Percentiles rank a stretch among this genome's conserved stretches.
phyloP scores from a whole-genome alignment of 2,329 filamentous ascomycete species.

The Alternaria sp. region DNA sequence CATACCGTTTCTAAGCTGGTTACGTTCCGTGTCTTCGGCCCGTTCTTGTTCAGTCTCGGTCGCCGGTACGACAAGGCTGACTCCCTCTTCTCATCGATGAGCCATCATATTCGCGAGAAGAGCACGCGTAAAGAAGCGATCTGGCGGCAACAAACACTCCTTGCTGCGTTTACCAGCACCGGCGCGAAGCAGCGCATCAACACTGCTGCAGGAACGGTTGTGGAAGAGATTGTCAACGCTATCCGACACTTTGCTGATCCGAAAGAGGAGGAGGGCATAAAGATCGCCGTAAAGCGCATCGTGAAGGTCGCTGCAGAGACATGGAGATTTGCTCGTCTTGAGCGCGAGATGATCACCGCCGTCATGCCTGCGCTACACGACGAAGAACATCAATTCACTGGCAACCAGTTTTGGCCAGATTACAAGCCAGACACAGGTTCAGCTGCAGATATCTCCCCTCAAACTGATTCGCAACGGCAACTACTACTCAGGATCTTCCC shows the following conservation, averaged over 20 bases:
- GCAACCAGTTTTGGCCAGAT: constrained; percentile 48
- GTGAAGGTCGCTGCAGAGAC: constrained; percentile 67
- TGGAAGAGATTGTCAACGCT: constrained; percentile 65
- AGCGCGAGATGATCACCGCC: constrained; percentile 64
- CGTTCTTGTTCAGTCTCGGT: constrained; percentile 65
- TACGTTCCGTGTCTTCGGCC: constrained; percentile 65
- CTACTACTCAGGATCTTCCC: constrained; percentile 62
- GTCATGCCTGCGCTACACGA: constrained; percentile 56
- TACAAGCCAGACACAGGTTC: constrained; percentile 47
- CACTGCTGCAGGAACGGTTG: constrained; percentile 63
- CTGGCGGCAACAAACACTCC: constrained; percentile 66
- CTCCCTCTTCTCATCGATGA: constrained; percentile 63
- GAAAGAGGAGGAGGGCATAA: constrained; percentile 60
- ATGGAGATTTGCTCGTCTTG: constrained; percentile 66
- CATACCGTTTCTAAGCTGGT: constrained; percentile 66
- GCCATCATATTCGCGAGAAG: constrained; percentile 64
- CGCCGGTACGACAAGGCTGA: constrained; percentile 65
- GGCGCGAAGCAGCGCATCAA: constrained; percentile 66
- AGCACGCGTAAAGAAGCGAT: constrained; percentile 65
- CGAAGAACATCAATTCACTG: constrained; percentile 45
- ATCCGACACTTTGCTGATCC: constrained; percentile 64
- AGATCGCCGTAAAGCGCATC: constrained; percentile 61
- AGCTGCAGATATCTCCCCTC: constrained; percentile 34
- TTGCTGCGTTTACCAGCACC: constrained; percentile 64
- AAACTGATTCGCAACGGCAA: constrained; percentile 49